These are phyloP conservation scores for Anthostomella pinea DNA, from an alignment of 2,329 filamentous ascomycete species.

Conservation along the genomic window DNA sequence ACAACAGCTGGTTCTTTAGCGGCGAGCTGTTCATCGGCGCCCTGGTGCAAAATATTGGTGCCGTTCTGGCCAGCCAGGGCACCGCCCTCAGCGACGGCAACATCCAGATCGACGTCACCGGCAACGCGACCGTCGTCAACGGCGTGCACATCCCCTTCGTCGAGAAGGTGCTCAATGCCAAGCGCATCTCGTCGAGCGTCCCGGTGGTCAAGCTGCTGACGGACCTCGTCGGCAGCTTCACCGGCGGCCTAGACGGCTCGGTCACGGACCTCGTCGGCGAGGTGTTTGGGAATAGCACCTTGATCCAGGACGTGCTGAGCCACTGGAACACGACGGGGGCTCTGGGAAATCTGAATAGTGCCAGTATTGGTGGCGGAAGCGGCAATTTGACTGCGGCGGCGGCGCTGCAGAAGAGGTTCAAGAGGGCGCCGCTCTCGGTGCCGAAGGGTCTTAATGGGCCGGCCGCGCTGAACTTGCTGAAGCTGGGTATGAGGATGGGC, in stretches of 20 bases:
- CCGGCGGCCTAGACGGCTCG: conserved; percentile 25
- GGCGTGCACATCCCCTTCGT: conserved; percentile 42
- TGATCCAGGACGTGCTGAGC: conserved; percentile 35
- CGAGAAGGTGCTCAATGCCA: conserved; percentile 41
- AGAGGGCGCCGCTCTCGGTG: conserved; percentile 12
- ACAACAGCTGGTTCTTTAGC: conserved; percentile 40
- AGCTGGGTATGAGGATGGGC: conserved; percentile 29
- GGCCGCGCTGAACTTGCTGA: conserved; percentile 27
- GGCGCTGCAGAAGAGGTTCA: conserved; percentile 8
- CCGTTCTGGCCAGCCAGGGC: conserved; percentile 38
- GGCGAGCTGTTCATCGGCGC: conserved; percentile 40
- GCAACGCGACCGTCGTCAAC: conserved; percentile 40
- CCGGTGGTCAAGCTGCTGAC: conserved; percentile 38
- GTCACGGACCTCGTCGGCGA: conserved; percentile 36
- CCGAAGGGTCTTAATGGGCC: conserved; percentile 18
- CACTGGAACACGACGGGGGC: conserved; percentile 33
- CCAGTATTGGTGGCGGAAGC: too few relatives aligned
- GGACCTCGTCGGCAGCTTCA: conserved; percentile 37
- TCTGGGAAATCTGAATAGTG: too few relatives aligned
- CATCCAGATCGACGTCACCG: conserved; percentile 40
- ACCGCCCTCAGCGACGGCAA: conserved; percentile 37
- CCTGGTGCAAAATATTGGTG: conserved; percentile 40
- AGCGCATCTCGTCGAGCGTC: conserved; percentile 34
- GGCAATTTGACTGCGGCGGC: conserved; percentile 7
- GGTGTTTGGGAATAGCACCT: conserved; percentile 38